Conservation (phyloP, 2,329 filamentous ascomycete species). For the Penicillium janthinellum region DNA sequence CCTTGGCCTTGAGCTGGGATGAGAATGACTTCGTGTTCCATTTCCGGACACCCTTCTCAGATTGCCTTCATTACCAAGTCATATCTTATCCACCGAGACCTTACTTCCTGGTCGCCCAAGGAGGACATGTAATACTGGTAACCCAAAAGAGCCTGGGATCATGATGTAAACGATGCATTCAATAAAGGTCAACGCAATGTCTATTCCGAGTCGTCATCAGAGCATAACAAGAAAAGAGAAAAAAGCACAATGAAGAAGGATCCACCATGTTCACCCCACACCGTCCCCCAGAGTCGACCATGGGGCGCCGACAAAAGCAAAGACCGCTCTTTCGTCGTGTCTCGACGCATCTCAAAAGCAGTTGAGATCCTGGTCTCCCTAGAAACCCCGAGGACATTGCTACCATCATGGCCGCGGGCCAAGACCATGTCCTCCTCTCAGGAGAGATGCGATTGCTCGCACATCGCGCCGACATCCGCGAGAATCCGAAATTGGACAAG, state of each 20-base stretch:
- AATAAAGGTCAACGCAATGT: slow-evolving; percentile 24
- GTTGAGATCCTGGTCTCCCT: too few species aligned
- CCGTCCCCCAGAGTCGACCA: slow-evolving; percentile 3
- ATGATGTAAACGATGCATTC: slow-evolving; percentile 25
- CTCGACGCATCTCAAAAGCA: background rate
- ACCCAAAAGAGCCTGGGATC: background rate
- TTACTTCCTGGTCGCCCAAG: too few species aligned
- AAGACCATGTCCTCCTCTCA: background rate
- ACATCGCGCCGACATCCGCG: background rate
- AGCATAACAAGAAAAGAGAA: slow-evolving; percentile 18
- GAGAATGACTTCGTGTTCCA: too few species aligned
- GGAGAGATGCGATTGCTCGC: background rate
- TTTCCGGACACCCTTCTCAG: too few species aligned
- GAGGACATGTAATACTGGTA: background rate
- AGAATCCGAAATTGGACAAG: background rate
- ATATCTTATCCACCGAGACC: too few species aligned
- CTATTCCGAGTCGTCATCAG: slow-evolving; percentile 30
- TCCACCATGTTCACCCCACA: slow-evolving; percentile 3
- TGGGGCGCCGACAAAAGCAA: slow-evolving; percentile 5
- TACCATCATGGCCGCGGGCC: background rate
- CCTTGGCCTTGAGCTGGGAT: too few species aligned
- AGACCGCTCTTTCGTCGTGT: background rate
- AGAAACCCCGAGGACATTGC: too few species aligned
- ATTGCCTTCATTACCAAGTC: too few species aligned
- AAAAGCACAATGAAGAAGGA: slow-evolving; percentile 5